These are phyloP conservation scores for Hanseniaspora guilliermondii DNA, from an alignment of 805 yeast genomes.

Conservation along the genomic window DNA sequence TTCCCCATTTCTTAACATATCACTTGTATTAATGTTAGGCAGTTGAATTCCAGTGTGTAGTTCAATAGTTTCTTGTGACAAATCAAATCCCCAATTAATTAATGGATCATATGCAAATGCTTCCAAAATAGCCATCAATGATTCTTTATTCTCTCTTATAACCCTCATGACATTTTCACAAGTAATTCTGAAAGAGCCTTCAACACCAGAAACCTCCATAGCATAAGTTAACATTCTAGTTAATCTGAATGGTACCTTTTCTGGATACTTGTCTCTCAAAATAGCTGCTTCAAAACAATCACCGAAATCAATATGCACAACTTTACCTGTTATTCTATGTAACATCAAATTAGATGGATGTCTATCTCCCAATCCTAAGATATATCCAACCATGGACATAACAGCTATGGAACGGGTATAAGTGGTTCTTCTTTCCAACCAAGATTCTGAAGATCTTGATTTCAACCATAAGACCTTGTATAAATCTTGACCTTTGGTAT, in stretches of 20 bases:
- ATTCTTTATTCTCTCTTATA: constrained; percentile 83
- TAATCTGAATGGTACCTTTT: constrained; percentile 91
- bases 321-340: constrained; percentile 88
- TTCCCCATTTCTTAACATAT: constrained; percentile 56
- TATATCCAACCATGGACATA: constrained; percentile 98
- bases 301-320: constrained; percentile 94
- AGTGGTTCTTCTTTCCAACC: constrained; percentile 94
- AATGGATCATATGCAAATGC: constrained; percentile 98
- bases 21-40: constrained; percentile 57
- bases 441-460: constrained; percentile 88
- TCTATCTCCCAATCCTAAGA: constrained; percentile 91
- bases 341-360: constrained; percentile 96
- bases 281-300: constrained; percentile 99
- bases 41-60: constrained; percentile 61
- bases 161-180: constrained; percentile 97
- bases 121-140: constrained; percentile 92
- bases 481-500: constrained; percentile 90
- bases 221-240: constrained; percentile 96
- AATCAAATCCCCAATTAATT: constrained; percentile 96
- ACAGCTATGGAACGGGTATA: constrained; percentile 93
- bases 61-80: constrained; percentile 68
- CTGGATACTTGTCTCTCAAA: constrained; percentile 91
- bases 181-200: constrained; percentile 91
- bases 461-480: constrained; percentile 94
- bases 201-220: constrained; percentile 97